phyloP scores from a whole-genome alignment of 2,329 filamentous ascomycete genomes.

The Verticillium dahliae region DNA sequence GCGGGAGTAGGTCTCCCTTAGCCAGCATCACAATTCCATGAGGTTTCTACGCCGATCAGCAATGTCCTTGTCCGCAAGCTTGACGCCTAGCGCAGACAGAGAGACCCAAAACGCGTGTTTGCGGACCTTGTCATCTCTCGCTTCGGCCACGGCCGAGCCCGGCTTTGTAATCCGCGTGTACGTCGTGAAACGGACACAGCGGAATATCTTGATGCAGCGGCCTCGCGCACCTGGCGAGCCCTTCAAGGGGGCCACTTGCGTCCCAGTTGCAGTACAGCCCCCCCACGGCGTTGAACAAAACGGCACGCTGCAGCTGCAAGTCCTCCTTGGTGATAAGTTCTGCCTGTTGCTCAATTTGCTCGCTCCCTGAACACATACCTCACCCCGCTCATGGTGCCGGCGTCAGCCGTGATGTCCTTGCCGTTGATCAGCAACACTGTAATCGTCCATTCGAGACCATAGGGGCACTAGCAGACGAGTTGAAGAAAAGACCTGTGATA shows the following conservation, averaged over 20 bases:
- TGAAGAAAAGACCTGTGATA: slow-evolving; percentile 6
- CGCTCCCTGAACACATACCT: not conserved
- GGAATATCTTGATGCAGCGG: not conserved
- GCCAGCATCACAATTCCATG: not conserved
- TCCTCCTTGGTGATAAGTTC: not conserved
- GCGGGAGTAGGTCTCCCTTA: not conserved
- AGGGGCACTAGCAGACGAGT: slow-evolving; percentile 5
- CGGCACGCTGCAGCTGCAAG: not conserved
- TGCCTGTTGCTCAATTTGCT: not conserved
- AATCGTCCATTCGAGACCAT: slow-evolving; percentile 10
- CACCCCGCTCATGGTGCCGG: not conserved
- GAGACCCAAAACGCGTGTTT: not conserved
- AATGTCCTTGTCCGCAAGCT: not conserved
- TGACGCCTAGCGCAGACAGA: not conserved
- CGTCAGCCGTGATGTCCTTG: not conserved
- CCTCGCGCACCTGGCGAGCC: too few species aligned
- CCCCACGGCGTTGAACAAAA: slow-evolving; percentile 1
- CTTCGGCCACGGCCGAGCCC: not conserved
- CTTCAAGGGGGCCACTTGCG: not conserved
- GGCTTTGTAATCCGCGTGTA: not conserved
- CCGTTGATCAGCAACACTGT: slow-evolving; percentile 3
- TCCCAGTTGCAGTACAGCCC: slow-evolving; percentile 6
- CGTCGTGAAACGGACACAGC: not conserved
- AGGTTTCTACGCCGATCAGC: not conserved
- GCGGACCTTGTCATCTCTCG: not conserved